These are phyloP conservation scores for Rhododendron molle DNA, from an alignment of 148 eudicot genomes.

Conservation along the genomic window DNA sequence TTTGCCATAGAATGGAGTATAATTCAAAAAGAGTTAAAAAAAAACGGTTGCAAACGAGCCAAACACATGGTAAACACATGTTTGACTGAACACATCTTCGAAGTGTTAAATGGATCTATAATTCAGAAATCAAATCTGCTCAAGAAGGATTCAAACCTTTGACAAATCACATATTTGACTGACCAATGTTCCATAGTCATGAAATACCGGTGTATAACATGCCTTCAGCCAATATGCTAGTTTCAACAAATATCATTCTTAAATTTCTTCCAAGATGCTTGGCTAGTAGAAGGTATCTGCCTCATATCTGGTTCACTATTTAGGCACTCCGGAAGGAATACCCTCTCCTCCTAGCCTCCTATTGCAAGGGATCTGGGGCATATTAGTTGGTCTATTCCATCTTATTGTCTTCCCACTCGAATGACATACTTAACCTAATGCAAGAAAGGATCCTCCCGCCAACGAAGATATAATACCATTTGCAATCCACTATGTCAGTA, in stretches of 20 bases:
- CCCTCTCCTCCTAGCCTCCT: neutral
- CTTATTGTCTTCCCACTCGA: neutral
- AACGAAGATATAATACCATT: neutral
- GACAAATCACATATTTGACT: no score
- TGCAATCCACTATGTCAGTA: neutral
- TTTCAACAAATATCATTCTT: neutral
- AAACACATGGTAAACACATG: no score
- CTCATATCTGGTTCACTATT: neutral
- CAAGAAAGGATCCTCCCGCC: neutral
- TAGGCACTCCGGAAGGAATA: neutral
- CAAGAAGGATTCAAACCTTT: no score
- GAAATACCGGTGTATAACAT: no score
- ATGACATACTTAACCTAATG: neutral
- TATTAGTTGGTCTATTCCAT: neutral
- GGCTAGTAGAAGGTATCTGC: neutral
- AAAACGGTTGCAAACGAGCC: no score
- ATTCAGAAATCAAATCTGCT: no score
- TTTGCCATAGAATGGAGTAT: no score
- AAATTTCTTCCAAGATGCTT: neutral
- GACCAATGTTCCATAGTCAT: no score
- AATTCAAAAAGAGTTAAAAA: no score
- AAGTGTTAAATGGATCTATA: no score
- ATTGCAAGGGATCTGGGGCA: neutral
- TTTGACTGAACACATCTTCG: no score
- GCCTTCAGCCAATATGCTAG: neutral